phyloP scores from a whole-genome alignment of 306 rosid genomes.

The Vicia faba region DNA sequence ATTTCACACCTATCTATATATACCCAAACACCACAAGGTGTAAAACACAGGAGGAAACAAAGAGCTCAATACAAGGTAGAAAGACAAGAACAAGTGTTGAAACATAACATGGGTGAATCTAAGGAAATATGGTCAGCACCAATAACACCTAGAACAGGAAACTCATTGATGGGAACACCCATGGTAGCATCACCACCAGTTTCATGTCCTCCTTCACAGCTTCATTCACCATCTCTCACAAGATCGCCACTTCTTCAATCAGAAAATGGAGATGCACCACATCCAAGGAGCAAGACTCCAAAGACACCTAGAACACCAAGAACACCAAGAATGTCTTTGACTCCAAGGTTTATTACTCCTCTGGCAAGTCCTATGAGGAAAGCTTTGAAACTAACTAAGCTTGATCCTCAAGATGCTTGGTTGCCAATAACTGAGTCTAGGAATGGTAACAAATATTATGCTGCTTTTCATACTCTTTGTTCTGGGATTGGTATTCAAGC shows the following conservation, averaged over 20 bases:
- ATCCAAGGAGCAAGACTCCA: slow-evolving; percentile 35
- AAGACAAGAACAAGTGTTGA: background rate
- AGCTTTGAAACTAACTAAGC: slow-evolving; percentile 50
- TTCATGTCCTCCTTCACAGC: slow-evolving; percentile 76
- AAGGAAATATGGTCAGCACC: slow-evolving; percentile 71
- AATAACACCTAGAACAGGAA: slow-evolving; percentile 52
- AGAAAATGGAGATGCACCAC: slow-evolving; percentile 35
- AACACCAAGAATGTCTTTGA: slow-evolving; percentile 52
- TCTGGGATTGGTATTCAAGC: slow-evolving; percentile 74
- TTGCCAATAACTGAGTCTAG: slow-evolving; percentile 70
- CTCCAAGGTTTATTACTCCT: slow-evolving; percentile 56
- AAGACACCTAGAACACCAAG: slow-evolving; percentile 40
- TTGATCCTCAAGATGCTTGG: slow-evolving; percentile 73
- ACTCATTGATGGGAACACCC: slow-evolving; percentile 43
- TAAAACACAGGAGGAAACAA: background rate
- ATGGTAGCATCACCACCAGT: slow-evolving; percentile 44
- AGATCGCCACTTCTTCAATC: slow-evolving; percentile 57
- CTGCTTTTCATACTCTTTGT: slow-evolving; percentile 63
- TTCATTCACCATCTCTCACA: slow-evolving; percentile 56
- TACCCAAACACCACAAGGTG: slow-evolving; percentile 23
- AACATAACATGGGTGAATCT: slow-evolving; percentile 45
- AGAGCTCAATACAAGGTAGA: background rate
- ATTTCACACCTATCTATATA: slow-evolving; percentile 8
- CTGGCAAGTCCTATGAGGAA: slow-evolving; percentile 57
- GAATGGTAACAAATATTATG: slow-evolving; percentile 58